Conservation (phyloP, 2,329 filamentous ascomycete species). For the Penicillium hesseltinei region DNA sequence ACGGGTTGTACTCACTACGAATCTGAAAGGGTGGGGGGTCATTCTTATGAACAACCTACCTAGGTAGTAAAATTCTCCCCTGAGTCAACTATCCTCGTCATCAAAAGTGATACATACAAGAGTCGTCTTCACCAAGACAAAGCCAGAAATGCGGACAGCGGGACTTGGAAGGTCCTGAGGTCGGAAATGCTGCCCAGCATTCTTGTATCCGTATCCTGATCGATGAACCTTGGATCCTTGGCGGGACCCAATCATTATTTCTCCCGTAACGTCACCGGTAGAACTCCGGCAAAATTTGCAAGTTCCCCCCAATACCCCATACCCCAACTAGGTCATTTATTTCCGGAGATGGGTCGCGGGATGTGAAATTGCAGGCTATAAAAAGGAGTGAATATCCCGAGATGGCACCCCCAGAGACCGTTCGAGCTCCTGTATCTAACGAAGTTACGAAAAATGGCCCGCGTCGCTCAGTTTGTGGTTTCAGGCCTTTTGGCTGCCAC, state of each 20-base stretch:
- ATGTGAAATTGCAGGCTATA: neutral
- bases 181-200: neutral
- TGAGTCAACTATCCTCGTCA: neutral
- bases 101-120: neutral
- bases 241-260: neutral
- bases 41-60: neutral
- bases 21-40: neutral
- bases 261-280: neutral
- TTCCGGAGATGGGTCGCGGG: neutral
- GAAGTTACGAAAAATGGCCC: neutral
- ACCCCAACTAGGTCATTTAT: neutral
- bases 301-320: too few species aligned
- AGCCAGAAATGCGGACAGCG: neutral
- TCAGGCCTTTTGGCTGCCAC: conserved; percentile 8
- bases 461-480: conserved; percentile 2
- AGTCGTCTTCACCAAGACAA: neutral
- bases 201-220: neutral
- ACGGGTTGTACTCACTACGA: neutral
- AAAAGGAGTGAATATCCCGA: neutral
- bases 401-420: neutral
- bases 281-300: neutral
- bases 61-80: neutral
- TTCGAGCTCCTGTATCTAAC: neutral
- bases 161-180: too few species aligned
- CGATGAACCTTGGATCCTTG: neutral